A percentile compares a stretch with the other conserved stretches of the same genome.
Conservation (phyloP, 345 rosid genomes). For the Xanthoceras sorbifolium region DNA sequence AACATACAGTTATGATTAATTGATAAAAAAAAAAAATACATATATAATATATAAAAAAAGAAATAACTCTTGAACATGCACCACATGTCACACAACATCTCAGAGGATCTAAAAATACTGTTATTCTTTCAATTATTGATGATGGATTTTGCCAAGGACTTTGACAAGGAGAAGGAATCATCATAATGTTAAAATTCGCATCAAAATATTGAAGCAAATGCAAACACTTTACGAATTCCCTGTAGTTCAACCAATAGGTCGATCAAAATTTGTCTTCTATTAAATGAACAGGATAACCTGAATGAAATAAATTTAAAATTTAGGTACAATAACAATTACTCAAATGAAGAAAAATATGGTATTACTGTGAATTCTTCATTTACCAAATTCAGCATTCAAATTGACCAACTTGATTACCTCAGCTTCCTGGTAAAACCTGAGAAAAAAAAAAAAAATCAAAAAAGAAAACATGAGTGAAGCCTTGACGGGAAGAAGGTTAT, state of each 20-base stretch:
- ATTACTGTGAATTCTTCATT: not conserved
- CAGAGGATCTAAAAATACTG: no score
- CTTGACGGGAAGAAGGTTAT: not conserved
- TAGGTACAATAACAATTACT: not conserved
- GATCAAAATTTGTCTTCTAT: not conserved
- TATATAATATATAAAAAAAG: no score
- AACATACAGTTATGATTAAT: no score
- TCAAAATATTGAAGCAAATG: no score
- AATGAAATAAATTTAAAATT: not conserved
- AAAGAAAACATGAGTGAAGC: not conserved
- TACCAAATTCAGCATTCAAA: conserved; percentile 10
- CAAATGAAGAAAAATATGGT: not conserved
- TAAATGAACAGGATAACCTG: not conserved
- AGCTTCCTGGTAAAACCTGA: conserved; percentile 5
- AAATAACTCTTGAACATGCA: no score
- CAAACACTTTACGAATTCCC: no score
- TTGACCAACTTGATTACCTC: not conserved
- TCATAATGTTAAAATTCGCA: no score
- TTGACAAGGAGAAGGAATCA: no score
- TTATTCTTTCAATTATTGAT: no score
- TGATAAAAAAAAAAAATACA: no score
- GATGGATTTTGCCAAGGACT: no score
- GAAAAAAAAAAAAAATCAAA: not conserved
- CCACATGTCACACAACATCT: no score
- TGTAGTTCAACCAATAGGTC: not conserved